Base-by-base conservation (phyloP, 2,329 filamentous ascomycete genomes). In the Cytospora leucostoma region DNA sequence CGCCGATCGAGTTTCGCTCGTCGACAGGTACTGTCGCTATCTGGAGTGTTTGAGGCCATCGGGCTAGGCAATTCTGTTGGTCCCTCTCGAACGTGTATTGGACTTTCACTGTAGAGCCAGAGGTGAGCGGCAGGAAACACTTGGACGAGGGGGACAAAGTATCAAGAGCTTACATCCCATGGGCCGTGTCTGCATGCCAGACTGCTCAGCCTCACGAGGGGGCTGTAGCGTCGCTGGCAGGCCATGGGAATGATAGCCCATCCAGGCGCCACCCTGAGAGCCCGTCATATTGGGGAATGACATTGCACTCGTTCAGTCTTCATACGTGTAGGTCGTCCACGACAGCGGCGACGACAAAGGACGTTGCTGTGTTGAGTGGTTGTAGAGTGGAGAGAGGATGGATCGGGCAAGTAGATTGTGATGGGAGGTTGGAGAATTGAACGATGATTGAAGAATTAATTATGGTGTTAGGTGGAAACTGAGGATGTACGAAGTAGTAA, bases 1-100 rank as follows among this genome's bases (percentile, higher is more conserved):
- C 84, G 67, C 95, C 95, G 68, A 99, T 93, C 59, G 90, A 84
- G 27, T 83, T 91, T 65, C 82, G 84, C 64, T 96, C 91, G 73
- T 97, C 92, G 66, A 98, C 79, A 32, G 87, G 84, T 15, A 96
- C 85, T 2, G 92, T 92, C 71, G 93, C 92, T 44, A 97, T 87
- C 59, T 90, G 84, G 63, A 97, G 81, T 17, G 89, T 83, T 64
- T 94, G 88, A 19, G 92, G 90, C 81, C 92, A 89, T 71, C 94
- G 86, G 65, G 94, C 93, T 56, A 99, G 83, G 76, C 93, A 97
- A 73, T 94, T 93, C 77, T 93, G 93, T 78, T 87, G 89, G 69
- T 94, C 89, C 73, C 89, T 88, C 75, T 98, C 93, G 78, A 98
- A 97, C 37, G 93, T 97, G 78, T 98, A 99, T 66, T 96, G 88